phyloP scores from a whole-genome alignment of 192 early-diverging fungal genomes.

The Coemansia sp. region DNA sequence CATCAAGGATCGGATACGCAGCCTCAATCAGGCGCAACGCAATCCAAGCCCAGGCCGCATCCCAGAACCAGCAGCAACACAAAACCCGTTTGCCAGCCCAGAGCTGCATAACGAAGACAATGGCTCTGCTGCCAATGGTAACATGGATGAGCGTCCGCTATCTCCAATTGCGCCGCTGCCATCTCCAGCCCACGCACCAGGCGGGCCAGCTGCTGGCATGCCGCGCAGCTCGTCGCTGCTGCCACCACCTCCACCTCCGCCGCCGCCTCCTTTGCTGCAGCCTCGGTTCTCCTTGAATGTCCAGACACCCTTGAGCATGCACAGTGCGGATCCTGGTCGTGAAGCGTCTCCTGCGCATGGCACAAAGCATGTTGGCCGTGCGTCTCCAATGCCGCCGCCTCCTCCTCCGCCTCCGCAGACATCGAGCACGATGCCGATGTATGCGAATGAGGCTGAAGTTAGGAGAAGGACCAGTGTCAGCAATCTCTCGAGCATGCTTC shows the following conservation, averaged over 20 bases:
- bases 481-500: slow-evolving; percentile 6
- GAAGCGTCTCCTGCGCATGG: neutral
- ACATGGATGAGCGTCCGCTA: neutral
- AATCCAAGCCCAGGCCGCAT: neutral
- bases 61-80: neutral
- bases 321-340: neutral
- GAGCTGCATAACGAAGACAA: slow-evolving; percentile 15
- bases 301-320: slow-evolving; percentile 6
- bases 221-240: slow-evolving; percentile 12
- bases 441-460: neutral
- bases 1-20: slow-evolving; percentile 38
- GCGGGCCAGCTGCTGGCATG: slow-evolving; percentile 16
- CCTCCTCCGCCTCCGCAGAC: slow-evolving; percentile 23
- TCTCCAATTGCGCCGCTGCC: slow-evolving; percentile 18
- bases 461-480: neutral
- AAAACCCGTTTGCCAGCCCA: slow-evolving; percentile 52
- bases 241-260: slow-evolving; percentile 2
- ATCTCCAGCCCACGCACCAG: slow-evolving; percentile 13
- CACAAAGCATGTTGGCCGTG: neutral
- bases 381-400: slow-evolving; percentile 2
- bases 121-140: neutral
- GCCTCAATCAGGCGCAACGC: slow-evolving; percentile 12
- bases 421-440: slow-evolving; percentile 6
- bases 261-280: slow-evolving; percentile 1
- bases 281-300: neutral